These are phyloP conservation scores for Geosmithia flava DNA, from an alignment of 2,329 filamentous ascomycete genomes.

Conservation along the genomic window DNA sequence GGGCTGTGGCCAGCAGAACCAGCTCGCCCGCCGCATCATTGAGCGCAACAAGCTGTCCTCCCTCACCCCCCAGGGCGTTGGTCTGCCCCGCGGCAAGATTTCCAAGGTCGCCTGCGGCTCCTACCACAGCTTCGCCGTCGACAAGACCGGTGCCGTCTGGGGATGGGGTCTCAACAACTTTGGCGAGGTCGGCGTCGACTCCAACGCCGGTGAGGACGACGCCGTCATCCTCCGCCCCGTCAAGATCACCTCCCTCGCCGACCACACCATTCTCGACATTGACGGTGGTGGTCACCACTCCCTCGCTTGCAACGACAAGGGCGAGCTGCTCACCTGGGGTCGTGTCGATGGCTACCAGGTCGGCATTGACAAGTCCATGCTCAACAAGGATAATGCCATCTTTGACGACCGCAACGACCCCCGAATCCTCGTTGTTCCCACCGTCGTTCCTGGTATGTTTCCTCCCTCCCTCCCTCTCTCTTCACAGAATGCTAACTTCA, in stretches of 20 bases:
- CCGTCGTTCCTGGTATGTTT: constrained; percentile 28
- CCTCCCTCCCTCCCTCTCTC: neutral
- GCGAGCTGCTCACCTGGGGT: constrained; percentile 48
- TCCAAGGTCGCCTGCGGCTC: constrained; percentile 47
- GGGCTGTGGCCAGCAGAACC: constrained; percentile 59
- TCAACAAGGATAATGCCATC: constrained; percentile 39
- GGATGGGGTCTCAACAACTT: constrained; percentile 84
- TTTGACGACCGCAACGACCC: constrained; percentile 49
- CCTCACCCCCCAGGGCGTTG: constrained; percentile 46
- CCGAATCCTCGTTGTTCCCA: constrained; percentile 45
- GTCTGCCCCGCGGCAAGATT: constrained; percentile 46
- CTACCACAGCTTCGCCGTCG: constrained; percentile 75
- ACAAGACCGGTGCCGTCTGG: constrained; percentile 58
- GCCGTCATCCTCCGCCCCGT: constrained; percentile 63
- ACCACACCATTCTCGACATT: constrained; percentile 53
- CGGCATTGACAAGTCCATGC: constrained; percentile 42
- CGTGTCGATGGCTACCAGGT: constrained; percentile 39
- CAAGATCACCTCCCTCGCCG: constrained; percentile 50
- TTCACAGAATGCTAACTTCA: neutral
- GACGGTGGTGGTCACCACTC: constrained; percentile 67
- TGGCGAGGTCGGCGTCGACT: constrained; percentile 59
- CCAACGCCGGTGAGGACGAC: constrained; percentile 37
- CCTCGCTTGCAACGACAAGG: constrained; percentile 43
- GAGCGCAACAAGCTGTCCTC: constrained; percentile 50
- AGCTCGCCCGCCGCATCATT: constrained; percentile 47